A percentile compares a stretch with the other conserved stretches of the same genome.
phyloP scores from a whole-genome alignment of 441 rosid species.

The Eutrema salsugineum region DNA sequence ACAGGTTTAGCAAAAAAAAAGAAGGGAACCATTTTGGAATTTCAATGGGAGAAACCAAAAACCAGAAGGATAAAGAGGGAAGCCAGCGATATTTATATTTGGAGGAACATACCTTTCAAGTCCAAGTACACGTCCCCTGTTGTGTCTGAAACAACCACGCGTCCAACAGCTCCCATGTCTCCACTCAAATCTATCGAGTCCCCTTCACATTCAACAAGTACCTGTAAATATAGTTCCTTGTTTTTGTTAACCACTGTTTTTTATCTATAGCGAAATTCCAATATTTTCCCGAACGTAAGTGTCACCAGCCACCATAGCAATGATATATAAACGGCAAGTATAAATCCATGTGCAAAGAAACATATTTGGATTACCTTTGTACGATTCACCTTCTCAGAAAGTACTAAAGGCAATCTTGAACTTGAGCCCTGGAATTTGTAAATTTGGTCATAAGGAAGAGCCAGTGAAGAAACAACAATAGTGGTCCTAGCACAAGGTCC shows the following conservation, averaged over 20 bases:
- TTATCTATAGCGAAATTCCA: not conserved
- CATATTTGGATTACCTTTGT: slow-evolving; percentile 54
- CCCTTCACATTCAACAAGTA: slow-evolving; percentile 94
- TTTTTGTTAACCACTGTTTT: not conserved
- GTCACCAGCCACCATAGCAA: not conserved
- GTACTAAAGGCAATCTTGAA: slow-evolving; percentile 78
- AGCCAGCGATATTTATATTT: not conserved
- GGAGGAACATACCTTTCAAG: slow-evolving; percentile 63
- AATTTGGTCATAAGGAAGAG: slow-evolving; percentile 26
- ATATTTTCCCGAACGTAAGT: not conserved
- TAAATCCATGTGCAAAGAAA: slow-evolving; percentile 12
- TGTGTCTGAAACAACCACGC: slow-evolving; percentile 70
- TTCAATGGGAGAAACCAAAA: not conserved
- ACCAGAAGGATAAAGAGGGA: slow-evolving; percentile 4
- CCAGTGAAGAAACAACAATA: slow-evolving; percentile 18
- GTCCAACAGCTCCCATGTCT: slow-evolving; percentile 94
- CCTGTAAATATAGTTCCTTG: slow-evolving; percentile 48
- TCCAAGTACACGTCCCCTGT: slow-evolving; percentile 71
- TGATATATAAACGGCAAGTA: not conserved
- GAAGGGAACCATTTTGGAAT: slow-evolving; percentile 1
- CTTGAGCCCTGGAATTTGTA: slow-evolving; percentile 54
- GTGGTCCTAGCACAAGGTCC: slow-evolving; percentile 25
- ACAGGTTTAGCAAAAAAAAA: slow-evolving; percentile 1
- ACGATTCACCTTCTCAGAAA: slow-evolving; percentile 87
- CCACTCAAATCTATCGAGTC: slow-evolving; percentile 96